Percentiles rank a stretch among this genome's conserved stretches.
phyloP scores from a whole-genome alignment of 179 eudicot species.

The Amaranthus tricolor region DNA sequence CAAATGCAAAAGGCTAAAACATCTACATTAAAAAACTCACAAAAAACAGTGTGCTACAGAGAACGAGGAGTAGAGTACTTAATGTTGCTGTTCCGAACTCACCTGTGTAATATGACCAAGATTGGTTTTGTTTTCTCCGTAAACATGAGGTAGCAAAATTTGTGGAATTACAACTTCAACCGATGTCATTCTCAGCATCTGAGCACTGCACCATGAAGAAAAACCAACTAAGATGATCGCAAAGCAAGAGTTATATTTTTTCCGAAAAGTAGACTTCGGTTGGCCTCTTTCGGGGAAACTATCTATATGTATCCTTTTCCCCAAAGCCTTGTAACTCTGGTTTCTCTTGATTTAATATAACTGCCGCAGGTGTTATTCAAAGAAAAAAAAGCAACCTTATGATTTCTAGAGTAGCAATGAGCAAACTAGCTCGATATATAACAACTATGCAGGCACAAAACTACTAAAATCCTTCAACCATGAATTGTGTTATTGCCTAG shows the following conservation, averaged over 20 bases:
- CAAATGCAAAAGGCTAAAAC: too few relatives aligned
- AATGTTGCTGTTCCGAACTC: constrained; percentile 9
- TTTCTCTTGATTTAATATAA: too few relatives aligned
- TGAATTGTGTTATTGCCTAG: background rate
- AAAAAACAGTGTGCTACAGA: background rate
- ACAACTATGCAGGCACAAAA: background rate
- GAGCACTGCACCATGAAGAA: constrained; percentile 31
- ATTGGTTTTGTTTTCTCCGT: constrained; percentile 46
- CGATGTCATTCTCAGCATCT: constrained; percentile 21
- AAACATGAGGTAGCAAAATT: constrained; percentile 37
- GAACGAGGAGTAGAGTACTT: background rate
- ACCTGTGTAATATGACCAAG: constrained; percentile 48
- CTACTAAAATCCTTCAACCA: background rate
- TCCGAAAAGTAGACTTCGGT: too few relatives aligned
- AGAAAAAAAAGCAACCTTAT: background rate
- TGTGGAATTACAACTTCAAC: constrained; percentile 52
- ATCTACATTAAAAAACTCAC: too few relatives aligned
- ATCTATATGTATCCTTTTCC: too few relatives aligned
- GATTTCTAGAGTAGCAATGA: background rate
- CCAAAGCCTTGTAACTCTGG: too few relatives aligned
- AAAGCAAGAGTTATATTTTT: background rate
- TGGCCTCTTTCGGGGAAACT: too few relatives aligned
- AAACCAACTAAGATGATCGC: constrained; percentile 6
- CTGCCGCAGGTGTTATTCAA: too few relatives aligned
- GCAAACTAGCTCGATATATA: background rate